Conservation (phyloP, 2,329 filamentous ascomycete genomes). For the Endocalyx cinctus region DNA sequence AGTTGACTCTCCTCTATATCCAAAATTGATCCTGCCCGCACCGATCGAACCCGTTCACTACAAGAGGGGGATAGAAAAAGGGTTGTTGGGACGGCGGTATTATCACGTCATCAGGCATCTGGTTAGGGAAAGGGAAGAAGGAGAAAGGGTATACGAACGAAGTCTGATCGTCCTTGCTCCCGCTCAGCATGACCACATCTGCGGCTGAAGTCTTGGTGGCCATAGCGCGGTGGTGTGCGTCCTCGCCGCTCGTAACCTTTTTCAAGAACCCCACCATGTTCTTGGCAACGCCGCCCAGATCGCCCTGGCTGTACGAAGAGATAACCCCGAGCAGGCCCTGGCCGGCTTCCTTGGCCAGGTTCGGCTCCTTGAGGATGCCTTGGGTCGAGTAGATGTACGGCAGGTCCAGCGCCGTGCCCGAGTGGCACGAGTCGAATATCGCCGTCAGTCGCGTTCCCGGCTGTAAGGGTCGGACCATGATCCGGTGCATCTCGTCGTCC, state of each 20-base stretch:
- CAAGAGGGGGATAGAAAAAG: no score
- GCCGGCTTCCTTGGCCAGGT: constrained; percentile 74
- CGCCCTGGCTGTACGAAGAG: constrained; percentile 75
- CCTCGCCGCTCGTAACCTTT: constrained; percentile 70
- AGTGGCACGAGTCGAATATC: constrained; percentile 80
- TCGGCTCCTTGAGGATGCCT: constrained; percentile 75
- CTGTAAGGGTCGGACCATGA: constrained; percentile 71
- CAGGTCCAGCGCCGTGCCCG: constrained; percentile 70
- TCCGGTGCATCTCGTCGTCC: constrained; percentile 73
- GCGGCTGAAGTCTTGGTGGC: constrained; percentile 90
- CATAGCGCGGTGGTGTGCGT: constrained; percentile 74
- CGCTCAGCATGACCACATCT: constrained; percentile 97
- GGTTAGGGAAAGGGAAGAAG: no score
- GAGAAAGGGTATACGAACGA: constrained; percentile 54
- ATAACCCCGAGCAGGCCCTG: constrained; percentile 69
- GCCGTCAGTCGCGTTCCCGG: constrained; percentile 80
- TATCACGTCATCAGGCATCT: no score
- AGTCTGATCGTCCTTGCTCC: constrained; percentile 93
- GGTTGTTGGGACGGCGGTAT: no score
- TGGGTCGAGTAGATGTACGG: constrained; percentile 79
- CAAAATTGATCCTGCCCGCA: no score
- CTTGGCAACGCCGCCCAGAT: constrained; percentile 74
- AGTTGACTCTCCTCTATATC: no score
- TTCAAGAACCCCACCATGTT: constrained; percentile 83
- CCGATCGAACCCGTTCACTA: no score